Percentiles rank a stretch among this genome's conserved stretches.
These are phyloP conservation scores for Acanthochlamys bracteata DNA, from an alignment of 106 monocot genomes.

Conservation along the genomic window DNA sequence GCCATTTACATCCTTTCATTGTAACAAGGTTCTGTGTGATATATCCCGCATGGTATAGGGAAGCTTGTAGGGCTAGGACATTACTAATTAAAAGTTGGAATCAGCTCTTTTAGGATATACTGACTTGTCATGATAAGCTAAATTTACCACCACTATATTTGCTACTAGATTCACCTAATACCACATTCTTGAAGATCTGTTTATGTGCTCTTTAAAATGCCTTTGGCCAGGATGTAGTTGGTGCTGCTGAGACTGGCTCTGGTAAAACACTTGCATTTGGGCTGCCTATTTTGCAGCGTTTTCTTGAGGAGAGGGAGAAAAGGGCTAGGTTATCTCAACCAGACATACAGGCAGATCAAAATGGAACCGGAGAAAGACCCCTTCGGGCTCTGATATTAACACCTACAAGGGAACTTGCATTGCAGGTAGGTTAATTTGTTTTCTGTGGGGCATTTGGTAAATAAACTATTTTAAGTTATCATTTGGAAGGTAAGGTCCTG, in stretches of 20 bases:
- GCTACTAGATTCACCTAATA: background rate
- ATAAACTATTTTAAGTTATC: no score
- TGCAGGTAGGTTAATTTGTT: slow-evolving; percentile 49
- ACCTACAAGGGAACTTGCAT: slow-evolving; percentile 95
- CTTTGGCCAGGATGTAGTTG: slow-evolving; percentile 77
- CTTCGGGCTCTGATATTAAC: slow-evolving; percentile 77
- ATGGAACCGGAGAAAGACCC: slow-evolving; percentile 21
- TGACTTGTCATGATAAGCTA: background rate
- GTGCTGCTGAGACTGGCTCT: slow-evolving; percentile 99
- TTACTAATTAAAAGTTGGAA: no score
- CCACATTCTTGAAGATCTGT: background rate
- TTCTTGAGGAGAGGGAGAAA: slow-evolving; percentile 86
- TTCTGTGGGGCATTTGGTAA: no score
- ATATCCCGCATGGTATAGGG: background rate
- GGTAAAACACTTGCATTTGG: slow-evolving; percentile 99
- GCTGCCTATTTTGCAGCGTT: slow-evolving; percentile 81
- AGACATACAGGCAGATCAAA: slow-evolving; percentile 9
- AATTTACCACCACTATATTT: background rate
- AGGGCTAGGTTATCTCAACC: slow-evolving; percentile 20
- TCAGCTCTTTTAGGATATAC: no score
- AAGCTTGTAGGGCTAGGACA: background rate
- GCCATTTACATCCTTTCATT: background rate
- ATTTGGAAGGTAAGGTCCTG: no score
- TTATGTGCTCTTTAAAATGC: background rate
- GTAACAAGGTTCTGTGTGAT: background rate